Conservation (phyloP, 2,329 filamentous ascomycete species). For the Aspergillus calidoustus region DNA sequence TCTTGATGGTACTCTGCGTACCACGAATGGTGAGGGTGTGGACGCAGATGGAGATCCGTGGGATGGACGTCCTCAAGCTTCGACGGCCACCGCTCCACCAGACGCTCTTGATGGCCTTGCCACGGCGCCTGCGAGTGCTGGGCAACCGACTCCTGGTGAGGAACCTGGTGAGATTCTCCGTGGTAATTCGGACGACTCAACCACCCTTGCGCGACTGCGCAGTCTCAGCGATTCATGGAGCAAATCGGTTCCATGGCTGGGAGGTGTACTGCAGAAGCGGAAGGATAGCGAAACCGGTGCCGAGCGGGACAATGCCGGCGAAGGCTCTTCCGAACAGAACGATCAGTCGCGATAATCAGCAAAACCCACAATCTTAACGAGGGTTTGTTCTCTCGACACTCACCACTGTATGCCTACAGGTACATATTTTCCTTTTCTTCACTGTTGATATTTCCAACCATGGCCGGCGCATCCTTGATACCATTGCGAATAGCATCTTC, state of each 20-base stretch:
- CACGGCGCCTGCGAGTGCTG: conserved; percentile 26
- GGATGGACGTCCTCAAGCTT: conserved; percentile 24
- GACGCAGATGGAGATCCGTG: conserved; percentile 27
- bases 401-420: background rate
- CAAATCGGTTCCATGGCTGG: conserved; percentile 42
- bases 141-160: conserved; percentile 29
- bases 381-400: background rate
- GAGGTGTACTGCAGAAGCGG: conserved; percentile 35
- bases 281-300: conserved; percentile 12
- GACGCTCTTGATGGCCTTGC: conserved; percentile 31
- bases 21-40: conserved; percentile 24
- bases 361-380: background rate
- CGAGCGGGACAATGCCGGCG: background rate
- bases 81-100: conserved; percentile 32
- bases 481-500: conserved; percentile 14
- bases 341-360: background rate
- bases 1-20: conserved; percentile 24
- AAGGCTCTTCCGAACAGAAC: background rate
- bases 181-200: conserved; percentile 23
- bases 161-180: conserved; percentile 22
- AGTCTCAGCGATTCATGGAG: conserved; percentile 46
- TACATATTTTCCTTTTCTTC: conserved; percentile 14
- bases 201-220: conserved; percentile 33
- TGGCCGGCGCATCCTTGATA: conserved; percentile 11
- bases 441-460: conserved; percentile 4